phyloP scores from a whole-genome alignment of 2,329 filamentous ascomycete species.

The Sporothrix brunneoviolacea region DNA sequence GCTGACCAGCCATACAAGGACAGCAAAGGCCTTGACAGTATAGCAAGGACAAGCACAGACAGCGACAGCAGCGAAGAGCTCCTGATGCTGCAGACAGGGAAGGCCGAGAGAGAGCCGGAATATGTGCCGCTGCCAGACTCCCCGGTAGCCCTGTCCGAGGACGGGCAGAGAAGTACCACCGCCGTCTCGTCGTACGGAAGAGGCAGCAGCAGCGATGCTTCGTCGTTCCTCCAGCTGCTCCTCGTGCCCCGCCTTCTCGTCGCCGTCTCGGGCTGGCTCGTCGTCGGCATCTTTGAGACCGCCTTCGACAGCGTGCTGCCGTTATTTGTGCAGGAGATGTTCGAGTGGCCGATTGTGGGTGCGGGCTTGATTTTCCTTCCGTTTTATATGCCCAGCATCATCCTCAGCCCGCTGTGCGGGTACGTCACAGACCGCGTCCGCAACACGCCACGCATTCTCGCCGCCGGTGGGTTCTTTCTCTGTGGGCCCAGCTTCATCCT shows the following conservation, averaged over 20 bases:
- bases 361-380: slow-evolving; percentile 5
- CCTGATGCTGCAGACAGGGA: too few species aligned
- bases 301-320: slow-evolving; percentile 8
- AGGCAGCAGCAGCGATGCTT: too few species aligned
- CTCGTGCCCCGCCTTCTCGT: neutral
- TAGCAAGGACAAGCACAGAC: neutral
- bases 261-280: slow-evolving; percentile 2
- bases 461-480: neutral
- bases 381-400: slow-evolving; percentile 2
- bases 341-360: slow-evolving; percentile 3
- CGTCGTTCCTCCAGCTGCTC: slow-evolving; percentile 2
- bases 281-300: slow-evolving; percentile 7
- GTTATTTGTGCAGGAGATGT: neutral
- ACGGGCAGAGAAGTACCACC: too few species aligned
- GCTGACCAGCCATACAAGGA: neutral
- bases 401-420: neutral
- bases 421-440: neutral
- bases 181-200: too few species aligned
- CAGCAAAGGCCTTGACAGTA: too few species aligned
- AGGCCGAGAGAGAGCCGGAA: too few species aligned
- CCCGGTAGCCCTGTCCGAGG: too few species aligned
- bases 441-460: slow-evolving; percentile 2
- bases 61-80: neutral
- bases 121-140: neutral
- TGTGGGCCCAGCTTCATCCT: neutral